phyloP scores from a whole-genome alignment of 2,329 filamentous ascomycete species.

The Akanthomyces lecanii region DNA sequence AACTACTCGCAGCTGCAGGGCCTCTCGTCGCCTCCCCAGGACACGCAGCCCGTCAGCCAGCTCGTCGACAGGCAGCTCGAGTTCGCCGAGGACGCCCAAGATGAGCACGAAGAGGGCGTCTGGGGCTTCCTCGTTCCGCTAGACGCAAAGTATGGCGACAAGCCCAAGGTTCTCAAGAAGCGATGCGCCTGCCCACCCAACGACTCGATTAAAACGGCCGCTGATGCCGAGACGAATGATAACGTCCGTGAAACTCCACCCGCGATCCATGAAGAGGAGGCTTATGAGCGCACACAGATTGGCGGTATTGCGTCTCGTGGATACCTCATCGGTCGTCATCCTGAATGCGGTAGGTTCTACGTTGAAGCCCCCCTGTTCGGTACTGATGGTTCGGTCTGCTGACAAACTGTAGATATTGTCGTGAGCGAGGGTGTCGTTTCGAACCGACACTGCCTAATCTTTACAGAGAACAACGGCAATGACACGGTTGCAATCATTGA shows the following conservation, averaged over 20 bases:
- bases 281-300: slow-evolving; percentile 59
- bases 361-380: not conserved
- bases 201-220: slow-evolving; percentile 36
- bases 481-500: slow-evolving; percentile 73
- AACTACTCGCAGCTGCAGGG: slow-evolving; percentile 41
- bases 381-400: not conserved
- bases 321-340: slow-evolving; percentile 87
- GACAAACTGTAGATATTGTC: slow-evolving; percentile 52
- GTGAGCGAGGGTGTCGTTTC: slow-evolving; percentile 78
- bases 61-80: slow-evolving; percentile 67
- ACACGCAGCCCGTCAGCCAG: slow-evolving; percentile 60
- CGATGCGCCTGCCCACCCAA: slow-evolving; percentile 65
- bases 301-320: slow-evolving; percentile 67
- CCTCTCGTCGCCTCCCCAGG: slow-evolving; percentile 61
- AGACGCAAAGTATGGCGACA: slow-evolving; percentile 62
- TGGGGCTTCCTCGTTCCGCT: slow-evolving; percentile 94
- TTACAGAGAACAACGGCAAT: slow-evolving; percentile 54
- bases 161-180: slow-evolving; percentile 67
- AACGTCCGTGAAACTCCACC: slow-evolving; percentile 37
- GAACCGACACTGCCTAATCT: slow-evolving; percentile 74
- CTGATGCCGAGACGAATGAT: slow-evolving; percentile 37
- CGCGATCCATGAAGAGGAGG: slow-evolving; percentile 50
- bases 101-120: slow-evolving; percentile 78
- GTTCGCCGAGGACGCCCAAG: slow-evolving; percentile 76
- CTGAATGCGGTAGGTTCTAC: slow-evolving; percentile 74